Evolutionary conservation across 164 flowering plant genomes (phyloP).

Genomic region (Nymphaea thermarum): DNA sequence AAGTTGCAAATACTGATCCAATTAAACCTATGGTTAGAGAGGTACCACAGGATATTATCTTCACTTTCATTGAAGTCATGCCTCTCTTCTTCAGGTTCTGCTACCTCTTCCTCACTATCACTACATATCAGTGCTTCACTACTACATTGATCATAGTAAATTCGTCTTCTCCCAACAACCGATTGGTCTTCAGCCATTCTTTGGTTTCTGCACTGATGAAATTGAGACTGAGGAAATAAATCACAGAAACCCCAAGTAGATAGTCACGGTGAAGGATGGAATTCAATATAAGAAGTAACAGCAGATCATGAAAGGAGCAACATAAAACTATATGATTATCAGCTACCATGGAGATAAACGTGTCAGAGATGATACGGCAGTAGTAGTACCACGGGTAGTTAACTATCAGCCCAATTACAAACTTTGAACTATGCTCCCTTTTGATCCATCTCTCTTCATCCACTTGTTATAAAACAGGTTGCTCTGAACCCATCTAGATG

Average conservation of each 20-base stretch:
- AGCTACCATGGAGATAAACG: too few relatives aligned
- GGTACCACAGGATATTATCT: slow-evolving; percentile 76
- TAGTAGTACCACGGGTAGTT: too few relatives aligned
- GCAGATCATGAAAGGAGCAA: too few relatives aligned
- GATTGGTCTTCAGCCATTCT: slow-evolving; percentile 98
- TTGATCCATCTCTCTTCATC: too few relatives aligned
- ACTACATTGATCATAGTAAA: slow-evolving; percentile 85
- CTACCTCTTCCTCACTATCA: slow-evolving; percentile 86
- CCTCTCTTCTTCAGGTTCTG: slow-evolving; percentile 71
- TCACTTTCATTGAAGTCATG: slow-evolving; percentile 76
- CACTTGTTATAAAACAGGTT: too few relatives aligned
- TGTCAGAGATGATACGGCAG: too few relatives aligned
- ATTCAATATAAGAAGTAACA: too few relatives aligned
- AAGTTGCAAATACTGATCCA: too few relatives aligned
- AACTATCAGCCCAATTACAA: too few relatives aligned
- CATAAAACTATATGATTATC: too few relatives aligned
- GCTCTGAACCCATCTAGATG: too few relatives aligned
- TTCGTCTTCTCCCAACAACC: slow-evolving; percentile 87
- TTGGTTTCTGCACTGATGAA: slow-evolving; percentile 68
- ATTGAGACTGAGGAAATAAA: not conserved
- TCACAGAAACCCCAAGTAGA: not conserved
- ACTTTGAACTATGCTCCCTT: too few relatives aligned
- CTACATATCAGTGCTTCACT: slow-evolving; percentile 90
- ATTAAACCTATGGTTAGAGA: not conserved
- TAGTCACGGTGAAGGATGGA: not conserved